Conservation (phyloP, 2,329 filamentous ascomycete genomes). For the Sclerotinia glacialis region DNA sequence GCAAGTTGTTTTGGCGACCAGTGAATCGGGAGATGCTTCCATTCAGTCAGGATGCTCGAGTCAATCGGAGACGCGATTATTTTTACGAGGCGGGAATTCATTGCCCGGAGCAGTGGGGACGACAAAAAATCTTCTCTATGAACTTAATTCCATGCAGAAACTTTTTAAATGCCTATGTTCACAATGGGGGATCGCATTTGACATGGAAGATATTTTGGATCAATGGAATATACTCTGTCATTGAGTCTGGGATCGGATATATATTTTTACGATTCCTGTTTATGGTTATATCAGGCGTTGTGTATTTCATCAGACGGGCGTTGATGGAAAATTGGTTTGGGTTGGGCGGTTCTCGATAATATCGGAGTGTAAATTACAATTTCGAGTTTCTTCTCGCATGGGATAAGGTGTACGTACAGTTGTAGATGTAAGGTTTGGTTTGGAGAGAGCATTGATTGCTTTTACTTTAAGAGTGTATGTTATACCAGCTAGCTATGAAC, state of each 20-base stretch:
- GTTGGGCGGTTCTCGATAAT: too few species aligned
- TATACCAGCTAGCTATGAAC: too few species aligned
- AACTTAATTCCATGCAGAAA: constrained; percentile 48
- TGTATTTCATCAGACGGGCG: not conserved
- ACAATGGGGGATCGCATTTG: constrained; percentile 47
- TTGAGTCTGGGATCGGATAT: constrained; percentile 26
- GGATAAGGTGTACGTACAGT: too few species aligned
- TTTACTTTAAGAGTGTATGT: too few species aligned
- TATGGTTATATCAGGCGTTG: not conserved
- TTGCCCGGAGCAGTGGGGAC: constrained; percentile 30
- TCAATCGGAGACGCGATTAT: constrained; percentile 42
- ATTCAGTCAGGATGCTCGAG: constrained; percentile 62
- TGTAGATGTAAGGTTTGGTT: too few species aligned
- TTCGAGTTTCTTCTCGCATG: too few species aligned
- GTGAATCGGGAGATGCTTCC: constrained; percentile 41
- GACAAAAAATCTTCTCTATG: constrained; percentile 46
- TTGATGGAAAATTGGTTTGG: too few species aligned
- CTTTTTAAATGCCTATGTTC: constrained; percentile 45
- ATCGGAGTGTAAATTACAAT: too few species aligned
- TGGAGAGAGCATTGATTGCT: too few species aligned
- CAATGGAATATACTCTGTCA: constrained; percentile 46
- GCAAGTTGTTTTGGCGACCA: constrained; percentile 42
- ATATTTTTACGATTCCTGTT: not conserved
- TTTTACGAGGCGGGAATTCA: constrained; percentile 39
- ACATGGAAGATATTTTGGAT: constrained; percentile 46